phyloP scores from a whole-genome alignment of 768 basidiomycete genomes.

The Suillus subalutaceus region DNA sequence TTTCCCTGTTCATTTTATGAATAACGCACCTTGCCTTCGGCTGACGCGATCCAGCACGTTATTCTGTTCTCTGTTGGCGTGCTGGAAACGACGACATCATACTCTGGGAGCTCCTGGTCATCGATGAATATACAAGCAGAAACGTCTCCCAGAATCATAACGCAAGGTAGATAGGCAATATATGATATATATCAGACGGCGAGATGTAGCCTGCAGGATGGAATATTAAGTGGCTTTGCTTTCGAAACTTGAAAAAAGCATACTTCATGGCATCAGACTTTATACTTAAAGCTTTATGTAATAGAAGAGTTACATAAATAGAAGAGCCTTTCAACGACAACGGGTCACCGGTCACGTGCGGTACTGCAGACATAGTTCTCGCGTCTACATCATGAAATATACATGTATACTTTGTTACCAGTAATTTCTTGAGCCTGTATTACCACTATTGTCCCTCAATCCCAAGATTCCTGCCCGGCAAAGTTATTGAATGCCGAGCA shows the following conservation, averaged over 20 bases:
- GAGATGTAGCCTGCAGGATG: neutral
- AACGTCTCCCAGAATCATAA: slow-evolving; percentile 21
- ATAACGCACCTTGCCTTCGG: slow-evolving; percentile 21
- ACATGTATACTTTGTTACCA: too few species aligned
- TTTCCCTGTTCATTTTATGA: neutral
- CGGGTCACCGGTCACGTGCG: too few species aligned
- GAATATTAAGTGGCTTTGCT: neutral
- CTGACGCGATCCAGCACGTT: slow-evolving; percentile 26
- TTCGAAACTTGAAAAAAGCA: neutral
- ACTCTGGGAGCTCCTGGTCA: slow-evolving; percentile 19
- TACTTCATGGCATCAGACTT: neutral
- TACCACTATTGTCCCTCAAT: too few species aligned
- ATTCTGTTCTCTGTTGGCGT: slow-evolving; percentile 12
- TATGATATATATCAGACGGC: neutral
- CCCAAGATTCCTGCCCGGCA: too few species aligned
- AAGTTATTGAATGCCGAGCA: too few species aligned
- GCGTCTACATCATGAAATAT: too few species aligned
- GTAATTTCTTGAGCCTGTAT: too few species aligned
- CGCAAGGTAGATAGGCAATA: neutral
- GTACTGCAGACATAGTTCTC: too few species aligned
- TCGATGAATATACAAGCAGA: slow-evolving; percentile 19
- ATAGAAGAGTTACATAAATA: neutral
- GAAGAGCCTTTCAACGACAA: too few species aligned
- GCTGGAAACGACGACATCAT: slow-evolving; percentile 15
- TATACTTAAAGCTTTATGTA: neutral